Evolutionary conservation across 179 eudicot genomes (phyloP).

Genomic region (Actinidia polygama): DNA sequence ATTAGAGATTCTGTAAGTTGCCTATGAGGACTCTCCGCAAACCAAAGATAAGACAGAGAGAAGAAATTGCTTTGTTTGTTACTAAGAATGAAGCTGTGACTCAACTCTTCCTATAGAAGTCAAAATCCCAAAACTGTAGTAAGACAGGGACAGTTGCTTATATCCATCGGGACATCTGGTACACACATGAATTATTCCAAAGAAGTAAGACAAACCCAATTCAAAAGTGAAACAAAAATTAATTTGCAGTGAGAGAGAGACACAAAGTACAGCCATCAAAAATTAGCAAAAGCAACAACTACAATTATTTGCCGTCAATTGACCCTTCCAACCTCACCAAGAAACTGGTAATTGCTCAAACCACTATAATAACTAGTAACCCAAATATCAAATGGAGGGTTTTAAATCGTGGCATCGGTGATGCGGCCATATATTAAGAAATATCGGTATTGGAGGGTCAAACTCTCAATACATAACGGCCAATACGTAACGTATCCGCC

Average conservation of each 20-base stretch:
- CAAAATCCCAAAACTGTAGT: conserved; percentile 11
- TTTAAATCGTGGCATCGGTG: no score
- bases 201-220: neutral
- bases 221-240: neutral
- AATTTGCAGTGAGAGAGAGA: neutral
- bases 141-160: neutral
- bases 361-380: neutral
- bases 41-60: neutral
- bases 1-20: neutral
- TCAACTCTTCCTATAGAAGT: neutral
- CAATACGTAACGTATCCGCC: no score
- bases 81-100: neutral
- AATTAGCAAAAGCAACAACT: neutral
- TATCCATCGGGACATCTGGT: neutral
- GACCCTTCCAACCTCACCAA: neutral
- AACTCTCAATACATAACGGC: no score
- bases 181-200: neutral
- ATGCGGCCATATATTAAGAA: no score
- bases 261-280: conserved; percentile 10
- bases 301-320: neutral
- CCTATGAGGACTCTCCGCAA: neutral
- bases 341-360: no score
- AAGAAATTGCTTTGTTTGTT: neutral
- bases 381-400: neutral
- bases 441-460: no score